A percentile compares a stretch with the other conserved stretches of the same genome.
Evolutionary conservation across 2,329 filamentous ascomycete species (phyloP).

Genomic region (Tolypocladium nubicola): DNA sequence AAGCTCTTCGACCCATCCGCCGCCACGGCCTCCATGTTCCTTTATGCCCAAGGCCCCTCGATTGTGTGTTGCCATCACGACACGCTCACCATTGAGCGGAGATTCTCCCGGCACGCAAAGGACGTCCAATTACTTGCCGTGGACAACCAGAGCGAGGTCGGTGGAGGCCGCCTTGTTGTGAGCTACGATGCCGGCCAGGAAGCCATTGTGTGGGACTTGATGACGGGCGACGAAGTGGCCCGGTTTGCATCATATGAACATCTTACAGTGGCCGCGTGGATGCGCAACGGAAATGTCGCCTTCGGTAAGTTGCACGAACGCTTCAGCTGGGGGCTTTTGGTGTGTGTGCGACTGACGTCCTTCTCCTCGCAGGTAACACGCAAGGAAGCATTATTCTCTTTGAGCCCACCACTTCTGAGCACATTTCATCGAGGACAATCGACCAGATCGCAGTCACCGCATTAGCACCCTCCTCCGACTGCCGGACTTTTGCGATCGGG

Average conservation of each 20-base stretch:
- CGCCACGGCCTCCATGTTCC: conserved; percentile 80
- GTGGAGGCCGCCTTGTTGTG: conserved; percentile 75
- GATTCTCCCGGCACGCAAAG: conserved; percentile 75
- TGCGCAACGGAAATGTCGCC: conserved; percentile 92
- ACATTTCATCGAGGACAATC: conserved; percentile 82
- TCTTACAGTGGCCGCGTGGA: conserved; percentile 80
- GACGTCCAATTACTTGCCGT: conserved; percentile 77
- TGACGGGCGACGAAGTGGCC: conserved; percentile 81
- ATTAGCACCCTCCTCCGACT: conserved; percentile 79
- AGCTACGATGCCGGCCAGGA: conserved; percentile 89
- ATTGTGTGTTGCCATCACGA: conserved; percentile 89
- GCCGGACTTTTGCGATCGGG: conserved; percentile 93
- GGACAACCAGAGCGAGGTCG: conserved; percentile 82
- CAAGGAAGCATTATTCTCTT: conserved; percentile 93
- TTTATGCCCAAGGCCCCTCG: conserved; percentile 74
- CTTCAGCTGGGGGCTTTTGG: neutral
- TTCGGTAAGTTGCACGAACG: conserved; percentile 57
- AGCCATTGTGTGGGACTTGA: conserved; percentile 92
- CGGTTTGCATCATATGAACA: conserved; percentile 89
- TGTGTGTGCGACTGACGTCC: neutral
- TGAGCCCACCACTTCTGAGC: conserved; percentile 85
- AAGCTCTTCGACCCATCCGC: conserved; percentile 75
- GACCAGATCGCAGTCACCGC: conserved; percentile 90
- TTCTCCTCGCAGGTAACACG: conserved; percentile 56
- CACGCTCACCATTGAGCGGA: conserved; percentile 76